A percentile compares a stretch with the other conserved stretches of the same genome.
phyloP scores from a whole-genome alignment of 192 early-diverging fungal genomes.

The Gamsiella multidivaricata region DNA sequence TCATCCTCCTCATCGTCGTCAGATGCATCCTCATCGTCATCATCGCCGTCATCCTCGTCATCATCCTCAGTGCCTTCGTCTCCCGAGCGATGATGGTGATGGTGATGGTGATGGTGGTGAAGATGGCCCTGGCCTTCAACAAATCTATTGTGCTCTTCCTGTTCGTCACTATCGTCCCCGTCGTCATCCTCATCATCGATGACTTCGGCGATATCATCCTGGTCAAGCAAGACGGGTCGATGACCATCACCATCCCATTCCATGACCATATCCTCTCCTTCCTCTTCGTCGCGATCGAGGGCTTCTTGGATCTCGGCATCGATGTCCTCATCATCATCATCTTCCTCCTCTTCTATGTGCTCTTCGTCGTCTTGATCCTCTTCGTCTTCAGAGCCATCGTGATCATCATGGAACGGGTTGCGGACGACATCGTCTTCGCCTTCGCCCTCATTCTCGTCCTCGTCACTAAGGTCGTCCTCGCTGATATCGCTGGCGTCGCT shows the following conservation, averaged over 20 bases:
- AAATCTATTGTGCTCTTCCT: conserved; percentile 56
- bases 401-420: conserved; percentile 55
- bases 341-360: conserved; percentile 40
- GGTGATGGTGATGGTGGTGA: conserved; percentile 55
- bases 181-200: conserved; percentile 69
- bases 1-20: conserved; percentile 59
- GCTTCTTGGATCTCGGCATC: conserved; percentile 54
- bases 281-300: conserved; percentile 65
- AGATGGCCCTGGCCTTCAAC: conserved; percentile 49
- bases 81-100: conserved; percentile 43
- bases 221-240: conserved; percentile 58
- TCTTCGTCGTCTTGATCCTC: conserved; percentile 63
- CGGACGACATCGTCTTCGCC: conserved; percentile 65
- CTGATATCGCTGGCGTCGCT: conserved; percentile 70
- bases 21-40: conserved; percentile 64
- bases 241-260: conserved; percentile 57
- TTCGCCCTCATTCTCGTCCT: conserved; percentile 69
- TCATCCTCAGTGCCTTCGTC: conserved; percentile 66
- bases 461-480: conserved; percentile 62
- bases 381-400: conserved; percentile 59
- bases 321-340: conserved; percentile 59
- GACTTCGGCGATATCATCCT: conserved; percentile 57
- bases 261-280: conserved; percentile 64
- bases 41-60: conserved; percentile 66
- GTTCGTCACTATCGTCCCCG: conserved; percentile 54